Conservation (phyloP, 2,329 filamentous ascomycete species). For the Monosporascus cannonballus region DNA sequence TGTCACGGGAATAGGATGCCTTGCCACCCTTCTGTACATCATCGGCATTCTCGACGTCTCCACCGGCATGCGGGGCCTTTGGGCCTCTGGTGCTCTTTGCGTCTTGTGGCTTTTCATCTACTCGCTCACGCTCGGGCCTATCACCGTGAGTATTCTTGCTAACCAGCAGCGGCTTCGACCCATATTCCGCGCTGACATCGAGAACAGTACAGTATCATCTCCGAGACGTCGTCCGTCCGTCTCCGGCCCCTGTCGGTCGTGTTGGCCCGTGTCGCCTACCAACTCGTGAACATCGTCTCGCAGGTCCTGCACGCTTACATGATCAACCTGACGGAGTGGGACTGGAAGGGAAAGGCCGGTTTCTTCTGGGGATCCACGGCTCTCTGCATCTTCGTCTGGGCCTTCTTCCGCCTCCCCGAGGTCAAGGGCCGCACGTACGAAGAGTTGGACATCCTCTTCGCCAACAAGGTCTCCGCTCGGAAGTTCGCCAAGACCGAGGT, state of each 20-base stretch:
- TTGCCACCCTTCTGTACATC: conserved; percentile 29
- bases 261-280: conserved; percentile 37
- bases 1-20: conserved; percentile 31
- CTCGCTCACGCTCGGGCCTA: conserved; percentile 41
- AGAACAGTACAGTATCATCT: conserved; percentile 36
- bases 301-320: conserved; percentile 34
- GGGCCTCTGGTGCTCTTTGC: conserved; percentile 35
- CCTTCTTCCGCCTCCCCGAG: conserved; percentile 46
- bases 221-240: conserved; percentile 41
- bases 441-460: conserved; percentile 49
- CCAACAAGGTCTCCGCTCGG: conserved; percentile 31
- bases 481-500: conserved; percentile 31
- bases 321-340: conserved; percentile 32
- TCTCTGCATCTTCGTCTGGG: conserved; percentile 39
- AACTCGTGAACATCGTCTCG: conserved; percentile 36
- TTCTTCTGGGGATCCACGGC: conserved; percentile 39
- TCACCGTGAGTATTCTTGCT: conserved; percentile 29
- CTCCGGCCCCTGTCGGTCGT: conserved; percentile 41
- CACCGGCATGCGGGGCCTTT: conserved; percentile 34
- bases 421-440: conserved; percentile 44
- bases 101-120: conserved; percentile 40
- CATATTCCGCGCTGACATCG: conserved; percentile 4
- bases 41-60: conserved; percentile 36
- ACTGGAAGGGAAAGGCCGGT: conserved; percentile 34
- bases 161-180: background rate